Conservation (phyloP, 1,284 basidiomycete species). For the Agaricales sp. region DNA sequence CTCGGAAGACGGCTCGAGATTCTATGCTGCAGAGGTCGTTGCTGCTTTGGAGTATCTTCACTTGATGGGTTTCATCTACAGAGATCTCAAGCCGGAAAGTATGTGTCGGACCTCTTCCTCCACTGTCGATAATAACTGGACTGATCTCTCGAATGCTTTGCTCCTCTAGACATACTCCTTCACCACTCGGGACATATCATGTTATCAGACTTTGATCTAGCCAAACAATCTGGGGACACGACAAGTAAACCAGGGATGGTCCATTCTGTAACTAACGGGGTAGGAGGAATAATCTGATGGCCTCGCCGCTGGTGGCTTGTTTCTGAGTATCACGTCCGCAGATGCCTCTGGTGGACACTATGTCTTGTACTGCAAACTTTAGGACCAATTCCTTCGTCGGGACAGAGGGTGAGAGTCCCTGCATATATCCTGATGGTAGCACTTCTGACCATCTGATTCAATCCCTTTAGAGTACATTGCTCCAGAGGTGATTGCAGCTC, state of each 20-base stretch:
- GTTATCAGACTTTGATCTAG: conserved; percentile 98
- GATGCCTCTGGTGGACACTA: conserved; percentile 91
- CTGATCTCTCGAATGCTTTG: too few species aligned
- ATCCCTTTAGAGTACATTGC: conserved; percentile 84
- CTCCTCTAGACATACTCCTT: conserved; percentile 88
- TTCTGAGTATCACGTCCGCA: conserved; percentile 25
- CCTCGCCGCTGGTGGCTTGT: conserved; percentile 10
- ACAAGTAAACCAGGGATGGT: conserved; percentile 87
- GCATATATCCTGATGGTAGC: neutral
- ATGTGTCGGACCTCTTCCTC: conserved; percentile 24
- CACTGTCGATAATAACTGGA: neutral
- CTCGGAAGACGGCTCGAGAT: conserved; percentile 88
- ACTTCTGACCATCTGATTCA: conserved; percentile 12
- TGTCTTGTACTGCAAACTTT: conserved; percentile 95
- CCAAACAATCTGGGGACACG: conserved; percentile 85
- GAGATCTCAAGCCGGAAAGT: conserved; percentile 99
- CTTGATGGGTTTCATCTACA: conserved; percentile 98
- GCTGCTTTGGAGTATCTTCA: conserved; percentile 98
- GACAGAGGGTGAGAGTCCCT: conserved; percentile 66
- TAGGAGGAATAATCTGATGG: too few species aligned
- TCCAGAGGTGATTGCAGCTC: conserved; percentile 96
- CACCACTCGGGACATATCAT: conserved; percentile 99
- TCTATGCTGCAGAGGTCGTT: conserved; percentile 98
- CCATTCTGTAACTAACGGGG: conserved; percentile 85
- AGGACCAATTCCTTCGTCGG: conserved; percentile 98